Conservation (phyloP, 2,329 filamentous ascomycete genomes). For the Lasiodiplodia theobromae region DNA sequence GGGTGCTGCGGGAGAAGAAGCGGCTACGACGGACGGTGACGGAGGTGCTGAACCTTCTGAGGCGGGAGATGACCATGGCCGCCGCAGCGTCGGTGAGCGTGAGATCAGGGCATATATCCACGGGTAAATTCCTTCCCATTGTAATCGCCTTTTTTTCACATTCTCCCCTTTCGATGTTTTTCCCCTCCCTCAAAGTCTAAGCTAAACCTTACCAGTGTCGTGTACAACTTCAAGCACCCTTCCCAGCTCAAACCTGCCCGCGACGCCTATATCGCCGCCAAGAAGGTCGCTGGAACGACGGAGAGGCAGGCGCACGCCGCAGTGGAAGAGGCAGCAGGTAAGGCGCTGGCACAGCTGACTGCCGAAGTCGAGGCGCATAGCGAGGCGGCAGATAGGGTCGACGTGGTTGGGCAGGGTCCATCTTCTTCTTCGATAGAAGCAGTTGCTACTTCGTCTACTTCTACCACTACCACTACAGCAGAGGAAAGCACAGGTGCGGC, state of each 20-base stretch:
- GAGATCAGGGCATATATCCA: not conserved
- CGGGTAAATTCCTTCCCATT: not conserved
- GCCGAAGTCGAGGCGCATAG: not conserved
- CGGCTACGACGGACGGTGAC: not conserved
- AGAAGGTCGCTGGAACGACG: not conserved
- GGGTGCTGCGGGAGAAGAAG: not conserved
- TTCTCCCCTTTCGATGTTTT: not conserved
- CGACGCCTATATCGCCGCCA: not conserved
- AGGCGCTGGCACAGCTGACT: not conserved
- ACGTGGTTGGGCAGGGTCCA: too few species aligned
- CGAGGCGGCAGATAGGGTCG: not conserved
- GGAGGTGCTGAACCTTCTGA: not conserved
- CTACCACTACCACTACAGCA: too few species aligned
- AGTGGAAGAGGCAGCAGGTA: not conserved
- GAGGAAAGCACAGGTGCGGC: too few species aligned
- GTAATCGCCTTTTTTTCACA: too few species aligned
- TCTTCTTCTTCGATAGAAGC: not conserved
- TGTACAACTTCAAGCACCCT: not conserved
- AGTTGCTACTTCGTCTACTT: too few species aligned
- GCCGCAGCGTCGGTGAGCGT: not conserved
- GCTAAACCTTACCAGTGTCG: not conserved
- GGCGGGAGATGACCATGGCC: not conserved
- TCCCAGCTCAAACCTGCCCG: constrained; percentile 1
- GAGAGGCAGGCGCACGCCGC: not conserved
- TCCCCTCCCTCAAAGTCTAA: not conserved